These are phyloP conservation scores for Polytolypa hystricis DNA, from an alignment of 2,329 filamentous ascomycete species.

Conservation along the genomic window DNA sequence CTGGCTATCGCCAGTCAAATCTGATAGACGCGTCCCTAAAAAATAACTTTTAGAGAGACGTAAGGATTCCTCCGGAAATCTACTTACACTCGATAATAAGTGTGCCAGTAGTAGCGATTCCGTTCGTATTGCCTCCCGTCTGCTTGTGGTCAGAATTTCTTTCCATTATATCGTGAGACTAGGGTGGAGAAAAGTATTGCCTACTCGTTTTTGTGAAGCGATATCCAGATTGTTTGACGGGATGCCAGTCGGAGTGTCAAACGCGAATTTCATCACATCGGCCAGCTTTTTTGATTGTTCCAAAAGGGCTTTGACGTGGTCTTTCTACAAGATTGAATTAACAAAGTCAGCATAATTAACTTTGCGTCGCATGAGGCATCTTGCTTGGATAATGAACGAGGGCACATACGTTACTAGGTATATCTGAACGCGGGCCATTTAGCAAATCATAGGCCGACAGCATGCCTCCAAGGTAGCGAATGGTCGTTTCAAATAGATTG, in stretches of 20 bases:
- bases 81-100: constrained; percentile 59
- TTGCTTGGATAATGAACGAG: too few species aligned
- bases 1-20: constrained; percentile 55
- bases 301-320: constrained; percentile 38
- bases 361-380: neutral
- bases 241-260: constrained; percentile 63
- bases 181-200: too few species aligned
- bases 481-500: constrained; percentile 82
- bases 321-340: constrained; percentile 4
- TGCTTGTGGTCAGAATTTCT: too few species aligned
- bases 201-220: constrained; percentile 33
- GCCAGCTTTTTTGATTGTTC: constrained; percentile 58
- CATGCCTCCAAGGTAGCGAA: constrained; percentile 73
- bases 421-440: constrained; percentile 49
- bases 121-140: constrained; percentile 51
- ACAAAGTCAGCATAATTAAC: neutral
- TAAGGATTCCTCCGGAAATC: neutral
- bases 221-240: constrained; percentile 60
- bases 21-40: constrained; percentile 50
- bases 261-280: constrained; percentile 64
- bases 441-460: constrained; percentile 61
- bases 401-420: constrained; percentile 34
- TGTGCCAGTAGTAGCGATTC: constrained; percentile 65
- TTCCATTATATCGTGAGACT: too few species aligned
- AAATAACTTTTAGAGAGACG: too few species aligned